phyloP scores from a whole-genome alignment of 2,329 filamentous ascomycete genomes.

The Aspergillus sp. region DNA sequence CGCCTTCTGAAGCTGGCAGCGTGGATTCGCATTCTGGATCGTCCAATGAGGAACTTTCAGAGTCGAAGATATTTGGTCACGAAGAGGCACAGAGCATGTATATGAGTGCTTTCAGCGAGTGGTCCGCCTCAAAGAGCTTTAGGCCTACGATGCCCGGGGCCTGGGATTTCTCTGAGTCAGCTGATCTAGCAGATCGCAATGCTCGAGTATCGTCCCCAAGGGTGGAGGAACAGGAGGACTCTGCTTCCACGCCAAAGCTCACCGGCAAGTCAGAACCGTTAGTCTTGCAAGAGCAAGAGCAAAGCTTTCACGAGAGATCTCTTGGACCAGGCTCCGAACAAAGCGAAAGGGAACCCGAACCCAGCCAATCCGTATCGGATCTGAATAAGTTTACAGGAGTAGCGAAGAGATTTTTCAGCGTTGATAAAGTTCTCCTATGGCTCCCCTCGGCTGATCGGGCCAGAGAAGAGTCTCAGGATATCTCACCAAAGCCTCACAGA shows the following conservation, averaged over 20 bases:
- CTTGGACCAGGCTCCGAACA: conserved; percentile 6
- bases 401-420: conserved; percentile 26
- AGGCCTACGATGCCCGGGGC: conserved; percentile 34
- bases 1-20: conserved; percentile 19
- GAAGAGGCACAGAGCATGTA: conserved; percentile 46
- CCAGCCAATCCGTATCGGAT: conserved; percentile 7
- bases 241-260: conserved; percentile 23
- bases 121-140: conserved; percentile 20
- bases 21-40: conserved; percentile 14
- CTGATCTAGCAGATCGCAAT: conserved; percentile 1
- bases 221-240: conserved; percentile 10
- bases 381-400: conserved; percentile 20
- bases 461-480: conserved; percentile 4
- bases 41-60: conserved; percentile 33
- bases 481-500: conserved; percentile 5
- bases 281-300: conserved; percentile 6
- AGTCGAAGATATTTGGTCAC: conserved; percentile 41
- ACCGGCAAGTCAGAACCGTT: conserved; percentile 12
- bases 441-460: conserved; percentile 20
- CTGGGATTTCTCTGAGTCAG: conserved; percentile 29
- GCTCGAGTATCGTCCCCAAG: background rate
- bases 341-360: conserved; percentile 10
- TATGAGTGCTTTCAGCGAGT: conserved; percentile 49
- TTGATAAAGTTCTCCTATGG: conserved; percentile 31
- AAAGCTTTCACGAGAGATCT: background rate